These are phyloP conservation scores for Cicer arietinum DNA, from an alignment of 306 rosid species.

Conservation along the genomic window DNA sequence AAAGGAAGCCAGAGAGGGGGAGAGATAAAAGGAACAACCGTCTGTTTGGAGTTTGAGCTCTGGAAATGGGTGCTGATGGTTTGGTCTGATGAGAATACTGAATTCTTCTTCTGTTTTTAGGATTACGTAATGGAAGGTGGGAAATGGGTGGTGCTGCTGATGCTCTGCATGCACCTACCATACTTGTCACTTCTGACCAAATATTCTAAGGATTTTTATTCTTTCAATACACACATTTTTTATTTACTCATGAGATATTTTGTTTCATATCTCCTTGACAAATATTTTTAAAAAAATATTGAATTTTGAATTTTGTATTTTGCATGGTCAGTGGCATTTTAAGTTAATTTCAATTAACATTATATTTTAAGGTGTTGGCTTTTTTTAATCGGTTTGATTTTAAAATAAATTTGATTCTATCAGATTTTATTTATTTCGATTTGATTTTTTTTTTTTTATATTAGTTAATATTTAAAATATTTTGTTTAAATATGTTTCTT, in stretches of 20 bases:
- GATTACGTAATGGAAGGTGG: conserved; percentile 44
- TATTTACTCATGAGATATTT: conserved; percentile 28
- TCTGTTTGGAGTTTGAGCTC: conserved; percentile 48
- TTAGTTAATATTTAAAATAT: background rate
- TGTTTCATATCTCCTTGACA: conserved; percentile 31
- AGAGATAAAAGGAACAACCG: conserved; percentile 66
- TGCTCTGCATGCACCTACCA: conserved; percentile 61
- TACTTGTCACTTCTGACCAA: conserved; percentile 22
- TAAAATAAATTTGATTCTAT: no score
- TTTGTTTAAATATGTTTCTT: background rate
- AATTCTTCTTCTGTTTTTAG: conserved; percentile 11
- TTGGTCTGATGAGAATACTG: conserved; percentile 29
- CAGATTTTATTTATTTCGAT: no score
- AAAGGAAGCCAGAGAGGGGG: conserved; percentile 51
- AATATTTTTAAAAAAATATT: background rate
- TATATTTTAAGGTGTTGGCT: no score
- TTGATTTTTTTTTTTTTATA: background rate
- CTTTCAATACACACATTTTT: background rate
- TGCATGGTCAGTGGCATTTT: background rate
- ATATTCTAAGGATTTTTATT: background rate
- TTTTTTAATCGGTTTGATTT: no score
- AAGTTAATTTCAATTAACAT: background rate
- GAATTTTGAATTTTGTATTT: background rate
- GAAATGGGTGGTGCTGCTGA: conserved; percentile 47
- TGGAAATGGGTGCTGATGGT: conserved; percentile 39